Conservation (phyloP, 768 basidiomycete species). For the Amylocystis lapponica region DNA sequence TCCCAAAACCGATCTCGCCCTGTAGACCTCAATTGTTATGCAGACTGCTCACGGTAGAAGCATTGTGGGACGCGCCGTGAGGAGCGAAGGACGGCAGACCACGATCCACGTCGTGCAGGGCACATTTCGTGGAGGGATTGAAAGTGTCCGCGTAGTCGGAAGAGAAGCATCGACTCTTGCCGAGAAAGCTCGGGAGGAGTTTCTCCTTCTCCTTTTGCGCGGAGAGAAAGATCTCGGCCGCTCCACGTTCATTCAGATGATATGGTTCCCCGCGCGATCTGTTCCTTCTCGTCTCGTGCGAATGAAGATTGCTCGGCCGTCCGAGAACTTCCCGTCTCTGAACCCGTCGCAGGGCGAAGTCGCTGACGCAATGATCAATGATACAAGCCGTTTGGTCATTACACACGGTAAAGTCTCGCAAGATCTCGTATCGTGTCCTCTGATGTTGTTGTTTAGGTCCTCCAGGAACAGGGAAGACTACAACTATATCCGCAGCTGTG, state of each 20-base stretch:
- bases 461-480: constrained; percentile 51
- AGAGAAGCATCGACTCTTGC: constrained; percentile 33
- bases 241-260: constrained; percentile 29
- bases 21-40: constrained; percentile 32
- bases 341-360: constrained; percentile 36
- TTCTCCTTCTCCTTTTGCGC: constrained; percentile 32
- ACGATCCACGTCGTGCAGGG: constrained; percentile 23
- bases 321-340: constrained; percentile 18
- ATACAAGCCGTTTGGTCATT: constrained; percentile 25
- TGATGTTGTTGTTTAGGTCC: constrained; percentile 28
- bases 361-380: constrained; percentile 30
- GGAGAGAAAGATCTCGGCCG: constrained; percentile 24
- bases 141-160: constrained; percentile 35
- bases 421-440: neutral
- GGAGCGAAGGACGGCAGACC: constrained; percentile 31
- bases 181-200: constrained; percentile 34
- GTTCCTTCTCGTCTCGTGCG: constrained; percentile 17
- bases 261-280: too few species aligned
- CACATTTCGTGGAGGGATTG: constrained; percentile 19
- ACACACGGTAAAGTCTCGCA: constrained; percentile 33
- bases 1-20: neutral
- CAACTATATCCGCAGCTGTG: constrained; percentile 41
- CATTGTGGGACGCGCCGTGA: constrained; percentile 27
- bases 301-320: neutral
- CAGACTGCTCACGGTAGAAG: constrained; percentile 27